Percentiles rank a stretch among this genome's conserved stretches.
Conservation (phyloP, 2,329 filamentous ascomycete genomes). For the Sphaerostilbella broomeana region DNA sequence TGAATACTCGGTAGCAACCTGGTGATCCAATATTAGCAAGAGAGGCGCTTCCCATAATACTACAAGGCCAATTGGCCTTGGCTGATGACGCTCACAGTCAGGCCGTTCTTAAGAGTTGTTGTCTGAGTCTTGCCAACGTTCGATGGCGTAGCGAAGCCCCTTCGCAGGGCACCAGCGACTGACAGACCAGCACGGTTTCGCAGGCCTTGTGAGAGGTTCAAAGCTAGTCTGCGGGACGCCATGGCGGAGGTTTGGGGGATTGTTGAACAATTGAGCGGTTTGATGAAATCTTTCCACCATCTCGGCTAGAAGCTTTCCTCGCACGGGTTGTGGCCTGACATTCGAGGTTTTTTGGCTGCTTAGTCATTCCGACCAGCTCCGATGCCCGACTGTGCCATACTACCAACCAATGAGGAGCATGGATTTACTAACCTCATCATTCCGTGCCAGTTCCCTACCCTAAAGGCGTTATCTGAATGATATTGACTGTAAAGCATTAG, state of each 20-base stretch:
- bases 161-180: constrained; percentile 67
- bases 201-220: constrained; percentile 86
- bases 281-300: constrained; percentile 44
- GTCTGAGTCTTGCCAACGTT: constrained; percentile 80
- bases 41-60: constrained; percentile 14
- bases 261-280: constrained; percentile 48
- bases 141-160: constrained; percentile 86
- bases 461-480: no score
- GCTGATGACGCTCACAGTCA: constrained; percentile 63
- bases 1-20: constrained; percentile 98
- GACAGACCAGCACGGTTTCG: constrained; percentile 81
- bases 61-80: constrained; percentile 33
- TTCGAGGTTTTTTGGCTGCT: constrained; percentile 29
- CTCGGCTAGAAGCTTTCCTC: constrained; percentile 41
- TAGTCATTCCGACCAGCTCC: constrained; percentile 39
- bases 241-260: constrained; percentile 56
- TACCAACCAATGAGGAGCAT: constrained; percentile 26
- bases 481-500: no score
- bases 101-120: constrained; percentile 92
- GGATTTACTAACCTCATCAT: constrained; percentile 26
- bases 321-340: constrained; percentile 39
- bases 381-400: constrained; percentile 22
- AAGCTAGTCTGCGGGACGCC: constrained; percentile 95
- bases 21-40: constrained; percentile 23
- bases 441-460: constrained; percentile 1